Evolutionary conservation across 176 grass and related monocot species (phyloP), one percentile per base, ranked within the genome.

Genomic region (Musa schizocarpa): DNA sequence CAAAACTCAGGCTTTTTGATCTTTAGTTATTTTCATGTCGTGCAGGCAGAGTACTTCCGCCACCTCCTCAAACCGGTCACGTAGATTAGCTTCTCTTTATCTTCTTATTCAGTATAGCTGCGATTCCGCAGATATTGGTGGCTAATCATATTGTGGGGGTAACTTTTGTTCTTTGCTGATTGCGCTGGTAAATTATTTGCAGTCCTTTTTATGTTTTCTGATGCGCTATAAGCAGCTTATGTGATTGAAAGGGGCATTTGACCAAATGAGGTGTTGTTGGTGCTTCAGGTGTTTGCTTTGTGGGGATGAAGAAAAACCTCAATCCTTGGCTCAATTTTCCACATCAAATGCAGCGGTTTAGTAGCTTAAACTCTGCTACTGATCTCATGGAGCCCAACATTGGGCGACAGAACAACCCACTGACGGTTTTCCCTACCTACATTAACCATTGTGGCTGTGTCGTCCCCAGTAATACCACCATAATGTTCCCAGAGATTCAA

Each of bases 41-140:
- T 53, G 61, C 79, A 96, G 92, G 92, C 89, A 2, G 89, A 96
- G 73, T 96, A 96, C 65, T 96, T 92, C 78, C 92, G 92, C 9
- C 89, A 96, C 70, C 92, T 96, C 65, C 92, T 96, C 54, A 92
- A 96, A 77, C 92, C 92, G 0, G 92, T 96, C 50, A 96, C 83
- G 92, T 96, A 96, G 92, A 74, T 58, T 56, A 19, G 74, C 74
- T 65, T 19, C 76, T 80, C 9, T 85, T 67, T 52, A 61, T 61
- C 3, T 27, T 66, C 81, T 63, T 13, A 71, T 73, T 83, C 67
- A 81, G 76, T 55, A 83, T 27, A 85, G 24, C 25, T 63, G 1
- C 17, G 34, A 8, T 11, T 77, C 74, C 56, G 26, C 54, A 1
- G 19, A 69, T 74, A 43, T 43, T 43, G 34, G 34, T 5, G 34